Base-by-base conservation (phyloP, 164 flowering plant species). In the Dillenia suffruticosa region DNA sequence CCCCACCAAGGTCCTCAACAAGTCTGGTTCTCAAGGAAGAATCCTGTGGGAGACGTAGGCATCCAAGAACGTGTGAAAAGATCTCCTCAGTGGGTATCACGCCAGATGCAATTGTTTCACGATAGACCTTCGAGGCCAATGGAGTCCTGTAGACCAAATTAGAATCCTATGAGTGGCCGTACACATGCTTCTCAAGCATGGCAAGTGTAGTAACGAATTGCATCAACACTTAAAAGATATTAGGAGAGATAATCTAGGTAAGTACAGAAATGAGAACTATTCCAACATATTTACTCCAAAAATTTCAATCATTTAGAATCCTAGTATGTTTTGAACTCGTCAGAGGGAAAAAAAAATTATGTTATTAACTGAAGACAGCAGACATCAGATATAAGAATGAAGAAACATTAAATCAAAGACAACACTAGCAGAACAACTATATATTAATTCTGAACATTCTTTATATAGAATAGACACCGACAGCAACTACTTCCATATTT, bases 21-120 rank as follows among this genome's bases (percentile, higher is more conserved):
- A 90, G 76, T 62, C 81, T 86, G 40, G 63, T 65, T 73, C 79
- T 82, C 65, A 83, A 61, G 44, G 83, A 75, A 61, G 71, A 56
- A 65, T 90, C 92, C 69, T 16, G 80, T 68, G 98, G 97, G 49
- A 90, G 74, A 82, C 76, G 82, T 81, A 90, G 68, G 78, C 98
- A 94, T 65, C 87, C 91, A 54, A 90, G 69, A 70, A 90, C 84
- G 72, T 76, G 83, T 16, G 96, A 86, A 71, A 94, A 57, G 48
- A 83, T 76, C 65, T 87, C 95, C 59, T 68, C 61, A 1, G 82
- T 82, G 32, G 95, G 97, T 56, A 72, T 57, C 22, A 65, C 70
- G 50, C 90, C 86, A 66, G 90, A 76, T 65, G 10, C 51, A 70
- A 90, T 75, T 53, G 81, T 71, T 66, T 90, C 97, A 56, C 96